phyloP scores from a whole-genome alignment of 441 rosid genomes.

The Mallotus japonicus region DNA sequence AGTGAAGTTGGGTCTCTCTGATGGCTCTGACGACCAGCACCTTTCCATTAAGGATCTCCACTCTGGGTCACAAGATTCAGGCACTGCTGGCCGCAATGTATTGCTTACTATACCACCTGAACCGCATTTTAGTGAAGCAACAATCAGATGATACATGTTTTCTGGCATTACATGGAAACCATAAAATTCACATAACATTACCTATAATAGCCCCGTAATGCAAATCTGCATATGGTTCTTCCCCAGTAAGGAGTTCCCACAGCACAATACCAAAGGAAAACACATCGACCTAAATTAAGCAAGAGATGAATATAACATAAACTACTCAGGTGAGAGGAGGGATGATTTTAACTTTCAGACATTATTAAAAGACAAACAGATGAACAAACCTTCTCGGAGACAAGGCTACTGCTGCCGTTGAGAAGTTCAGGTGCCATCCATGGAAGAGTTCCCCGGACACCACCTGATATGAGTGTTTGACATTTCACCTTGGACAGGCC shows the following conservation, averaged over 20 bases:
- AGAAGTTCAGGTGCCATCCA: slow-evolving; percentile 78
- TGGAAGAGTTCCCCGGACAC: slow-evolving; percentile 72
- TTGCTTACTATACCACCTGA: slow-evolving; percentile 70
- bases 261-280: slow-evolving; percentile 69
- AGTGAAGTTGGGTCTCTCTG: slow-evolving; percentile 58
- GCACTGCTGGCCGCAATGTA: slow-evolving; percentile 61
- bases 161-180: background rate
- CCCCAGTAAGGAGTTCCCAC: slow-evolving; percentile 73
- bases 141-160: background rate
- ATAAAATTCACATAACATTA: slow-evolving; percentile 15
- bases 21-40: slow-evolving; percentile 65
- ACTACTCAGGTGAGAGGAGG: too few relatives aligned
- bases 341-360: background rate
- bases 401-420: slow-evolving; percentile 67
- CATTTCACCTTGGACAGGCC: slow-evolving; percentile 73
- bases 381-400: slow-evolving; percentile 56
- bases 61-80: slow-evolving; percentile 48
- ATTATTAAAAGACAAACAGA: background rate
- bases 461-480: slow-evolving; percentile 66
- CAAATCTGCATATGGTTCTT: slow-evolving; percentile 67
- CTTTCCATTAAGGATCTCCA: slow-evolving; percentile 71
- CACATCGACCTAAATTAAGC: slow-evolving; percentile 52
- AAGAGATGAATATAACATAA: slow-evolving; percentile 1
- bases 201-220: slow-evolving; percentile 73
- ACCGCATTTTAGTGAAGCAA: slow-evolving; percentile 1